Evolutionary conservation across 352 stramenopile genomes (phyloP), one percentile per base, ranked within the genome.

Genomic region (Pythium volutum): DNA sequence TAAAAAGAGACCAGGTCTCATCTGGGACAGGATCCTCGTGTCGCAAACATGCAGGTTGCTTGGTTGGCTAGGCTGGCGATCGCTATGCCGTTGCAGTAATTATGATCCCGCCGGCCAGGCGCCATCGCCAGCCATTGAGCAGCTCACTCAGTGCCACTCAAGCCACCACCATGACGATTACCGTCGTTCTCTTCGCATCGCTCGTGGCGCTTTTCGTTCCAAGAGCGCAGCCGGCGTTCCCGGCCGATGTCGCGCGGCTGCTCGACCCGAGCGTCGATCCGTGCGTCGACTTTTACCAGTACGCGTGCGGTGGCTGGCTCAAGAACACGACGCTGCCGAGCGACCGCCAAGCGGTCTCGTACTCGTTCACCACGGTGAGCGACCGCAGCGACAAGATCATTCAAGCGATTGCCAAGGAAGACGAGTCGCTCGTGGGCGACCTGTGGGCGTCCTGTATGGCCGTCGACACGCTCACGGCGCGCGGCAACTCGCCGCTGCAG

Each of bases 301-400:
- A 60, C 53, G 49, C 68, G 14, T 76, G 71, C 31, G 71, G 71
- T 22, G 51, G 27, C 18, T 78, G 71, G 71, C 23, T 75, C n/a
- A 53, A 52, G 29, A 66, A 74, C 51, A 66, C 52, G 22, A 64
- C 55, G 8, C 31, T 78, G 0, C 64, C 71, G 15, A 31, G 34
- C 3, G 67, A 77, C 45, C 54, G 60, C n/a, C 34, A 55, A 36
- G 48, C 51, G 36, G 67, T 64, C 45, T 51, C 59, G 50, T 52
- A 59, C 36, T 65, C 67, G 31, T 73, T 75, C 45, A 59, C 61
- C 27, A 33, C n/a, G 8, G 71, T 78, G 20, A 25, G 50, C 20
- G 60, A 67, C 16, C 54, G 50, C 23, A 71, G 71, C 47, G 58
- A 71, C 16, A 53, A 16, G 15, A 45, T 71, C 18, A 52, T 78